These are phyloP conservation scores for Fusarium algeriense DNA, from an alignment of 2,329 filamentous ascomycete species.

Conservation along the genomic window DNA sequence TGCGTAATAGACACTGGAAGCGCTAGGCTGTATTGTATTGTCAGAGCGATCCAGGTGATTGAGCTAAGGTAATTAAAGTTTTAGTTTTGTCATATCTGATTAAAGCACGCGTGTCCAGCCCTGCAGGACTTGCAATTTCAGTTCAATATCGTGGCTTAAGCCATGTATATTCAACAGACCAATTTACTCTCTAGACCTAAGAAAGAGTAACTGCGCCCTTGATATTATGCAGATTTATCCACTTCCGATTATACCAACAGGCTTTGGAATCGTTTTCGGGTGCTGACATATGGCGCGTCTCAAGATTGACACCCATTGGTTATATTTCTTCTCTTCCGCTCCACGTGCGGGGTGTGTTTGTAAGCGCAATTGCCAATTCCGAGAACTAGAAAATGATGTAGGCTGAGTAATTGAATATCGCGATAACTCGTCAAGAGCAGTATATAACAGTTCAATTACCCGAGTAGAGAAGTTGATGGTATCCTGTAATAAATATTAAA, in stretches of 20 bases:
- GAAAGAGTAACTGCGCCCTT: no score
- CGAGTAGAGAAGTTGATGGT: accelerated
- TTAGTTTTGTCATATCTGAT: no score
- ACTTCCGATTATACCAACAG: no score
- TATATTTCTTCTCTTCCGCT: background rate
- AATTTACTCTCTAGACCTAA: no score
- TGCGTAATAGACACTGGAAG: no score
- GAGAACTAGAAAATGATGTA: accelerated
- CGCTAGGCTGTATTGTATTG: accelerated
- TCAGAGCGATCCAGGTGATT: no score
- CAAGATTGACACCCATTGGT: background rate
- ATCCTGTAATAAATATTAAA: accelerated
- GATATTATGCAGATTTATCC: no score
- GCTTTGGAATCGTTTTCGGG: background rate
- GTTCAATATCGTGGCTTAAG: no score
- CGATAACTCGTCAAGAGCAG: accelerated
- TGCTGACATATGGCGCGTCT: background rate
- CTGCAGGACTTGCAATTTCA: no score
- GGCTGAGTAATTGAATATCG: background rate
- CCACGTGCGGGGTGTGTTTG: background rate
- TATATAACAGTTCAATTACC: accelerated
- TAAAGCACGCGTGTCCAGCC: no score
- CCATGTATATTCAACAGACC: no score
- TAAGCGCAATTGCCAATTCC: background rate
- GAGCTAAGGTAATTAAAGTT: no score